Conservation (phyloP, 257 asterid species). For the Galeopsis tetrahit region DNA sequence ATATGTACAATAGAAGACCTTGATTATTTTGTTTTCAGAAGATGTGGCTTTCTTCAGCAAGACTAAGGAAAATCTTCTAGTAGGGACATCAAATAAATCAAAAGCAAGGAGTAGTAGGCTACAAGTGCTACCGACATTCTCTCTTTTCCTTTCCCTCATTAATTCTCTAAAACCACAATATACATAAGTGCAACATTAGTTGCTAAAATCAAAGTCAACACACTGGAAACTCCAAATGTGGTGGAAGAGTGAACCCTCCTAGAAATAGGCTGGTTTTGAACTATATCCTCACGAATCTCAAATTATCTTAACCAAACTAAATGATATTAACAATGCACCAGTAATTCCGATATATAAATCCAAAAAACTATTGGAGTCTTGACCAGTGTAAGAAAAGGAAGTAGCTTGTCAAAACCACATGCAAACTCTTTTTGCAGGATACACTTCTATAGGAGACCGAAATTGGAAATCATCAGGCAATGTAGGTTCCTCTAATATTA, state of each 20-base stretch:
- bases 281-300: conserved; percentile 22
- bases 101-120: background rate
- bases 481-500: conserved; percentile 24
- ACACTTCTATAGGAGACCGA: conserved; percentile 22
- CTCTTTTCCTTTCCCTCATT: conserved; percentile 30
- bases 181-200: conserved; percentile 1
- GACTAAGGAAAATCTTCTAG: conserved; percentile 23
- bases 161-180: conserved; percentile 19
- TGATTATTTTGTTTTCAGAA: conserved; percentile 22
- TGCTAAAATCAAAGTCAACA: conserved; percentile 24
- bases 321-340: conserved; percentile 10
- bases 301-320: conserved; percentile 22
- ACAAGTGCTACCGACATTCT: conserved; percentile 14
- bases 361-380: conserved; percentile 5
- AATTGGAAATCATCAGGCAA: conserved; percentile 12
- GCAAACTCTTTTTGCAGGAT: conserved; percentile 22
- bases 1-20: conserved; percentile 12
- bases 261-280: conserved; percentile 10
- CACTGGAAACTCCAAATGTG: conserved; percentile 10
- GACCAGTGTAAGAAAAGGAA: background rate
- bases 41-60: conserved; percentile 22
- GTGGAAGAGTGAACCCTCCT: conserved; percentile 12
- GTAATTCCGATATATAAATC: conserved; percentile 14
- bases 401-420: conserved; percentile 16
- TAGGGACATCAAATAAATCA: conserved; percentile 21